Evolutionary conservation across 2,329 filamentous ascomycete species (phyloP), one percentile per base, ranked within the genome.

Genomic region (Paraphoma sp.): DNA sequence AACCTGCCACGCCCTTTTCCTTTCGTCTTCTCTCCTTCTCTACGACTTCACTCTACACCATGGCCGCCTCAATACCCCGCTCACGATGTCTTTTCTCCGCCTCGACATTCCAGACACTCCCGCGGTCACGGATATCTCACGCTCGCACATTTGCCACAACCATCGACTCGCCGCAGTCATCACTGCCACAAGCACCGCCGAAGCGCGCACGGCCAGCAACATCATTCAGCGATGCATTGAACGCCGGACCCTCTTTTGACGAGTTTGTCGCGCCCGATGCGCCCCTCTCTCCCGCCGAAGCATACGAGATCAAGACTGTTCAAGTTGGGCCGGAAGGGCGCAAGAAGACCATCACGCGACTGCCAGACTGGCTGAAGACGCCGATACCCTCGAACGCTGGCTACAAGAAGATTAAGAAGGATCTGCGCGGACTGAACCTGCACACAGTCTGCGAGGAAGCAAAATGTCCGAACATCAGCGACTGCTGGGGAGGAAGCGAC

Each of bases 401-500:
- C 80, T 97, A 89, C 83, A 96, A 96, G 81, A 91, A 92, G 72
- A 96, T 99, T 78, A 97, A 97, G 83, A 88, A 90, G 62, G 95
- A 99, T 77, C 81, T 99, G 64, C 87, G 95, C 36, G 95, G 95
- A 0, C 80, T 99, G 57, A 90, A 91, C 55, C 82, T 99, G 54
- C 93, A 97, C 78, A 99, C 95, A 5, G 95, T 99, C 14, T 99
- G 95, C 78, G 95, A 99, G 80, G 95, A 99, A 81, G 95, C 95
- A 1, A 87, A 93, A 64, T 99, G 95, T 78, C 95, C 95, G 59
- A 99, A 99, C 78, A 97, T 99, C 59, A 93, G 90, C 62, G 94
- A 98, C 76, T 99, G 95, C 82, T 99, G 95, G 95, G 95, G 95
- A 59, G 95, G 95, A 33, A 87, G 84, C 73, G 87, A 90, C 76